phyloP scores from a whole-genome alignment of 164 flowering plant species.

The Houttuynia cordata region DNA sequence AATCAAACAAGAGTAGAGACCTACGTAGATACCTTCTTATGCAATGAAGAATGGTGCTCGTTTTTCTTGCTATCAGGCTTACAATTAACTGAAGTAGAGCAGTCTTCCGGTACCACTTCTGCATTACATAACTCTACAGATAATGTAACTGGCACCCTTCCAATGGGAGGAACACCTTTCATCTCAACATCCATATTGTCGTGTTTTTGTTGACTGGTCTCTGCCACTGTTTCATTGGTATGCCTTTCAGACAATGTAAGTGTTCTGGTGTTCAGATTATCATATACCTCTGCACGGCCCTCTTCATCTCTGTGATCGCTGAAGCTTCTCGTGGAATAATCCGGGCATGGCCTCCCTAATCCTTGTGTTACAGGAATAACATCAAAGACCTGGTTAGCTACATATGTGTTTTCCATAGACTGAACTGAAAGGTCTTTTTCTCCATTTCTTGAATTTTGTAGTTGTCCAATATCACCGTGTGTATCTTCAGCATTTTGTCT shows the following conservation, averaged over 20 bases:
- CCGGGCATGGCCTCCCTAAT: not conserved
- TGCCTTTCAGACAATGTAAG: not conserved
- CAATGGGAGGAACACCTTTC: not conserved
- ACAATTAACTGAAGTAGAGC: not conserved
- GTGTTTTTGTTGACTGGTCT: not conserved
- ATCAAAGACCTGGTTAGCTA: not conserved
- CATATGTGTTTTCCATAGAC: not conserved
- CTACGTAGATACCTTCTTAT: not conserved
- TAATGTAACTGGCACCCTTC: too few species aligned
- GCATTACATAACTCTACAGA: not conserved
- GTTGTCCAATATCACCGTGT: not conserved
- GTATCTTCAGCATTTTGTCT: constrained; percentile 7
- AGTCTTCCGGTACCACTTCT: not conserved
- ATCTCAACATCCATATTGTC: not conserved
- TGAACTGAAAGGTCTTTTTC: not conserved
- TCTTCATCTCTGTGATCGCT: not conserved
- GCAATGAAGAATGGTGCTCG: not conserved
- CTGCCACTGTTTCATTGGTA: constrained; percentile 1
- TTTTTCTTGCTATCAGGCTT: not conserved
- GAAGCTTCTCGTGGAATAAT: not conserved
- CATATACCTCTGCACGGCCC: not conserved
- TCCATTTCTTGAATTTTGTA: not conserved
- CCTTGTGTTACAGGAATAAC: constrained; percentile 1
- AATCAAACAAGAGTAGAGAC: too few species aligned
- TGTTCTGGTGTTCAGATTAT: not conserved